Base-by-base conservation (phyloP, 345 rosid genomes). In the Noccaea caerulescens region DNA sequence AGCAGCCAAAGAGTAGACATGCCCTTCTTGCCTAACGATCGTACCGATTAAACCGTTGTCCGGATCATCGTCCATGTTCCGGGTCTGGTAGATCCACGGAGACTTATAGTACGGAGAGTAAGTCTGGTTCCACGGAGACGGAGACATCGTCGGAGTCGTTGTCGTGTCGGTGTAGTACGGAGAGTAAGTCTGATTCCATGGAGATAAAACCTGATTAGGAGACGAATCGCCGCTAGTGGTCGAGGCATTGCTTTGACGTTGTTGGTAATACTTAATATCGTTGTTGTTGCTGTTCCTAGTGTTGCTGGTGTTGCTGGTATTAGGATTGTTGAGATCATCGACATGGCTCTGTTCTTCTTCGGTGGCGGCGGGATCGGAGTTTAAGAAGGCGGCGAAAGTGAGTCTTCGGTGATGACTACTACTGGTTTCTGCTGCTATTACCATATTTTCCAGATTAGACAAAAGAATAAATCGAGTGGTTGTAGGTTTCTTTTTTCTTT, bases 1-100 rank as follows among this genome's bases (percentile, higher is more conserved):
- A 5, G 94, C 79, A 6, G 94, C 88, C n/a, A 88, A 53, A 0
- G 94, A 88, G 58, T 88, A 88, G 3, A 88, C 73, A 42, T 88
- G 89, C 1, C 94, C 94, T 72, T 83, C 91, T 76, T 84, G 82
- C 0, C 94, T 79, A 5, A 83, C 78, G 20, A 88, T 78, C 42
- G 91, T 86, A 9, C 88, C 86, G 45, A 88, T 63, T 7, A 85
- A 75, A 10, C 86, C 87, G 20, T 73, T 69, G 14, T 66, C 78
- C 0, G 60, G 51, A 16, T 68, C 50, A 27, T 70, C 52, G 3
- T 63, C 6, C 0, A 72, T 42, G 73, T 79, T 64, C 14, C 51
- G 43, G 12, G 63, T 70, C 3, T 82, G 57, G 72, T 64, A 64
- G 47, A 79, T 58, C 88, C 88, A 87, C 0, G 79, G 41, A 32